Percentiles rank a stretch among this genome's conserved stretches.
These are phyloP conservation scores for Apium graveolens DNA, from an alignment of 129 eudicot genomes.

Conservation along the genomic window DNA sequence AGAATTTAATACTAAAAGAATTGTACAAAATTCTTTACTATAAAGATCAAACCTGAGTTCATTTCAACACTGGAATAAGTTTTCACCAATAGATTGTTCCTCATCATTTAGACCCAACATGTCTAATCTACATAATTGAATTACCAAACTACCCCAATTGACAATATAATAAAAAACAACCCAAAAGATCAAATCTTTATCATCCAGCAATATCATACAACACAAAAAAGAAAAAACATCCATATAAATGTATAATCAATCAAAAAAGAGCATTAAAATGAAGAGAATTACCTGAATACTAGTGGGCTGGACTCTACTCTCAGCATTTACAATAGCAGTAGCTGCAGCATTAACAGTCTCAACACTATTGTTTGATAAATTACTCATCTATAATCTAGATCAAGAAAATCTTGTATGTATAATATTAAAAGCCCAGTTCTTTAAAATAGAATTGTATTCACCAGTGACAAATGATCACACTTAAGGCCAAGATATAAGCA, in stretches of 20 bases:
- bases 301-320: conserved; percentile 77
- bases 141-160: neutral
- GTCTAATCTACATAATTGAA: conserved; percentile 7
- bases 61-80: neutral
- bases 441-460: neutral
- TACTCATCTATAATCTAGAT: conserved; percentile 35
- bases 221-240: neutral
- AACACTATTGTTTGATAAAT: conserved; percentile 45
- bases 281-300: conserved; percentile 54
- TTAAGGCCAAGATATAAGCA: neutral
- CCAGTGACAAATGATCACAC: conserved; percentile 6
- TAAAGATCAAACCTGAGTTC: neutral
- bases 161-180: neutral
- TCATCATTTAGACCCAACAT: neutral
- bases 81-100: neutral
- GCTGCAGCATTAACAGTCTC: conserved; percentile 99
- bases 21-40: neutral
- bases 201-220: neutral
- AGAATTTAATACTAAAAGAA: neutral
- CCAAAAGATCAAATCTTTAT: neutral
- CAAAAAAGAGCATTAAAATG: neutral
- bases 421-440: neutral
- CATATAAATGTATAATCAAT: neutral
- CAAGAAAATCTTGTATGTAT: neutral
- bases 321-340: conserved; percentile 81